A percentile compares a stretch with the other conserved stretches of the same genome.
These are phyloP conservation scores for Yamadazyma ubonensis DNA, from an alignment of 805 yeast species.

Conservation along the genomic window DNA sequence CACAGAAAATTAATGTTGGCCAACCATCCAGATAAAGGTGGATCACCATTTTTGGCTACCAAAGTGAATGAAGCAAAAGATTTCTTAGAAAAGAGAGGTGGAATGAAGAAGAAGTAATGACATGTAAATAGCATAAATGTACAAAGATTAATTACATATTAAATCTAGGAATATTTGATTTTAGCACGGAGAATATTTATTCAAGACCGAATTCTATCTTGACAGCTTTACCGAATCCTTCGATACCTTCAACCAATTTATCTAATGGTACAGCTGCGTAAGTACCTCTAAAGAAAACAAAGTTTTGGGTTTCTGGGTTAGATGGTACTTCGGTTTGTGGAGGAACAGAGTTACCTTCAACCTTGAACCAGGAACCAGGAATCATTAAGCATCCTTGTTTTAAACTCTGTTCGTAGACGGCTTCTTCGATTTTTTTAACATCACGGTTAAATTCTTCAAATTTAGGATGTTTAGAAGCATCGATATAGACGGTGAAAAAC, in stretches of 20 bases:
- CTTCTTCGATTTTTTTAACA: constrained; percentile 61
- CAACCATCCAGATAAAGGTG: constrained; percentile 95
- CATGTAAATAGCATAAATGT: constrained; percentile 9
- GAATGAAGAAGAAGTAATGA: constrained; percentile 39
- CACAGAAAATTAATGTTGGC: constrained; percentile 83
- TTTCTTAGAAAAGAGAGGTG: constrained; percentile 69
- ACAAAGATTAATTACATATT: constrained; percentile 1
- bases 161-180: not conserved
- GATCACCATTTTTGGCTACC: constrained; percentile 84
- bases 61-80: constrained; percentile 93
- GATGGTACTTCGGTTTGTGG: constrained; percentile 52
- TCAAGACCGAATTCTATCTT: constrained; percentile 51
- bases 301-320: constrained; percentile 42
- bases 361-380: constrained; percentile 81
- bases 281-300: constrained; percentile 79
- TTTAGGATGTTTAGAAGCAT: constrained; percentile 78
- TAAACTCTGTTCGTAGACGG: constrained; percentile 60
- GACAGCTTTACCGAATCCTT: constrained; percentile 66
- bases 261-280: constrained; percentile 82
- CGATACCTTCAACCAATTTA: constrained; percentile 56
- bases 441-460: constrained; percentile 58
- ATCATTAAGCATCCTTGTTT: constrained; percentile 66
- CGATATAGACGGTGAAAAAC: constrained; percentile 55
- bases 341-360: constrained; percentile 53
- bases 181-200: not conserved